Base-by-base conservation (phyloP, 2,329 filamentous ascomycete genomes). In the Colletotrichum orchidophilum region DNA sequence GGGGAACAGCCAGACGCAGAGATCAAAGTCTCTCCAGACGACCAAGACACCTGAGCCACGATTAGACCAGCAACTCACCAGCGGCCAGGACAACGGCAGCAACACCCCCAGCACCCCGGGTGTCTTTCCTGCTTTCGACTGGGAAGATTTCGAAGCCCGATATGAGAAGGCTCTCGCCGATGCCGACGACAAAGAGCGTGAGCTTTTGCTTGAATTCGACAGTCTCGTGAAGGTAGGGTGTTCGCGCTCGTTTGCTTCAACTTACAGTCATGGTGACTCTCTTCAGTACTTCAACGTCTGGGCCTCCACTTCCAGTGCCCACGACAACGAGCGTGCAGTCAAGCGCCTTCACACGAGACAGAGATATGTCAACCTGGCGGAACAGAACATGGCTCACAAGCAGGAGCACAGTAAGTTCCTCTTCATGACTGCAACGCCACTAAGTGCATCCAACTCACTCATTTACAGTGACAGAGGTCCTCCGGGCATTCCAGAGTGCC, bases 291-390 rank as follows among this genome's bases (percentile, higher is more conserved):
- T 97, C 80, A 87, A 87, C 69, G 83, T 91, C 42, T 98, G 95
- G 95, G 93, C 93, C 27, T 86, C 91, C 24, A 90, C 93, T 13
- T 92, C 93, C 1, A 87, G 91, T 35, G 83, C 86, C 12, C 91
- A 94, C 72, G 95, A 97, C 79, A 91, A 93, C 66, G 91, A 92
- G 70, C 89, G 95, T 66, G 93, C 93, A 27, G 86, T 90, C 73
- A 96, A 96, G 80, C 90, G 95, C 66, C 86, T 97, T 55, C 93
- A 92, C 77, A 98, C 95, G 2, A 91, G 95, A 73, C 90, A 92
- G 79, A 86, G 90, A 72, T 93, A 92, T 79, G 94, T 97, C 33
- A 90, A 92, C 73, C 85, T 94, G 53, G 90, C 92, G 0, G 95
- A 97, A 79, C 84, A 89, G 49, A 88, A 86, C 29, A 85, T 97